Conservation (phyloP, 2,329 filamentous ascomycete genomes). For the Xylariaceae sp. region DNA sequence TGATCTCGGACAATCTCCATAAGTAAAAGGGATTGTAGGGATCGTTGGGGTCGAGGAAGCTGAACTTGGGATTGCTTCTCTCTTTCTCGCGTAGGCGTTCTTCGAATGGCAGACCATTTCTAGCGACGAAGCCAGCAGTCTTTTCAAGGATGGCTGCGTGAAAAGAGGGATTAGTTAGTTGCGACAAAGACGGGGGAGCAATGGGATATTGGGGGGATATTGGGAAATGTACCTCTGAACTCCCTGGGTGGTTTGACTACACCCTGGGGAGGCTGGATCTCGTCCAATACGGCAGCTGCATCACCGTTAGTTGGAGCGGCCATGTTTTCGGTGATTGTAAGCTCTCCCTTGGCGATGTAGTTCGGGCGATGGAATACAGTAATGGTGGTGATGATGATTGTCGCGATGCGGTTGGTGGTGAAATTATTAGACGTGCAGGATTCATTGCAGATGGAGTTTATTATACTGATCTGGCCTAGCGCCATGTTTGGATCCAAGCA, state of each 20-base stretch:
- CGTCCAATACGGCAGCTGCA: slow-evolving; percentile 52
- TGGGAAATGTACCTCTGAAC: slow-evolving; percentile 56
- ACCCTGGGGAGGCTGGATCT: slow-evolving; percentile 74
- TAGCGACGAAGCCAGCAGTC: slow-evolving; percentile 84
- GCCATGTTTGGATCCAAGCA: no score
- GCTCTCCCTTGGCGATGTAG: slow-evolving; percentile 25
- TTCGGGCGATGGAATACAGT: no score
- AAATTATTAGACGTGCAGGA: no score
- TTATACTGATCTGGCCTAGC: no score
- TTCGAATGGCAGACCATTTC: slow-evolving; percentile 66
- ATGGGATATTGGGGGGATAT: not conserved
- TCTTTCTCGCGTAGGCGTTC: slow-evolving; percentile 84
- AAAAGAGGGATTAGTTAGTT: slow-evolving; percentile 6
- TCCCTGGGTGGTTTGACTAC: slow-evolving; percentile 86
- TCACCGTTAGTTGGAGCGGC: slow-evolving; percentile 49
- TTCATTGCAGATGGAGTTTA: no score
- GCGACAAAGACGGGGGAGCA: not conserved
- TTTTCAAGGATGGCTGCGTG: slow-evolving; percentile 68
- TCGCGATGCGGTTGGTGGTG: slow-evolving; percentile 21
- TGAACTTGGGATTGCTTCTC: slow-evolving; percentile 81
- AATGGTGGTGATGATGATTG: slow-evolving; percentile 11
- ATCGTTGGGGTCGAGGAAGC: slow-evolving; percentile 76
- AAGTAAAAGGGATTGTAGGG: slow-evolving; percentile 84
- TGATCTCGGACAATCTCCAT: slow-evolving; percentile 87
- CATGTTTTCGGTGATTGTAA: slow-evolving; percentile 30